Base-by-base conservation (phyloP, 129 eudicot species). In the Flaveria sonorensis region DNA sequence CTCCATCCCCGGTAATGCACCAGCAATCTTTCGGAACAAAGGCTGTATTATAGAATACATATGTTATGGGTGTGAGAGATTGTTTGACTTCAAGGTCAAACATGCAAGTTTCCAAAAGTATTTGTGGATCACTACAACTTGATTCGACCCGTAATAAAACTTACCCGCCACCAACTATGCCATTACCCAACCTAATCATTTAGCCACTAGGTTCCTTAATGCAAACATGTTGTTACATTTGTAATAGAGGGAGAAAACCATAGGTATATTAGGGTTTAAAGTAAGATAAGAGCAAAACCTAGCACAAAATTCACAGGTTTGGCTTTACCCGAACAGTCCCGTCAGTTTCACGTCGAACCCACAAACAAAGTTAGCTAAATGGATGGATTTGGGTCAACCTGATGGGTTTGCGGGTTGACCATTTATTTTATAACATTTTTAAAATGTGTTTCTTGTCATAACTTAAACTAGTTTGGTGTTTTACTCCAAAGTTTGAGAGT, bases 1-100 rank as follows among this genome's bases (percentile, higher is more conserved):
- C 80, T 92, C 98, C 96, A 92, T 92, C 52, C 94, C 98, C 20
- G 96, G 98, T 81, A 92, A 92, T 20, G 96, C 91, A 68, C 90
- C 77, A 50, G 98, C 94, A 40, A 92, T 92, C 84, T 92, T 92
- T 62, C 98, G 87, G 68, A 92, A 92, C 30, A 92, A 70, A 43
- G 94, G 96, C 96, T 92, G 88, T 51, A 82, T 59, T 59, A 59
- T 4, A 10, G 15, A 62, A 46, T 2, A 46, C 6, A 74, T 61
- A 30, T 36, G 24, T 60, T 59, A 10, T 23, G 14, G 30, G 36
- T 59, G 36, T 21, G 65, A 59, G 65, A 59, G 36, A 59, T 59
- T 59, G 65, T 59, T 59, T 23, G 32, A 59, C 40, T 60, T 60
- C 1, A n/a, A 52, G 67, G 67, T 61, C 67, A 61, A 61, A 14